These are phyloP conservation scores for Lipomyces anomalus DNA, from an alignment of 805 yeast species.

Conservation along the genomic window DNA sequence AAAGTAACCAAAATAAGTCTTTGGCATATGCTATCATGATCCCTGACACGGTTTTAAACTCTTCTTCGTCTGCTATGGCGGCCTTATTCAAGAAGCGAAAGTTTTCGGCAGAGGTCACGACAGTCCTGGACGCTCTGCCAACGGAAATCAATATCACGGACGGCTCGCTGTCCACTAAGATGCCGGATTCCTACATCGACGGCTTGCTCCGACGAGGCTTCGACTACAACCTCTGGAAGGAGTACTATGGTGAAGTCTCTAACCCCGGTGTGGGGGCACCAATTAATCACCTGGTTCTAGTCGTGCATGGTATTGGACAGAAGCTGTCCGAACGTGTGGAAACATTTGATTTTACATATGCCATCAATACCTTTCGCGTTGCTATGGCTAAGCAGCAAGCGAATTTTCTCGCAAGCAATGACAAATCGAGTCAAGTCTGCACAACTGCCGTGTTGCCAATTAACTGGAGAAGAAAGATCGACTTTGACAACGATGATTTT, in stretches of 20 bases:
- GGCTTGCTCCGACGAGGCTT: slow-evolving; percentile 27
- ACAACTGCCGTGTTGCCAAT: slow-evolving; percentile 53
- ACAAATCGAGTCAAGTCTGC: slow-evolving; percentile 16
- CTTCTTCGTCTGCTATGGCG: slow-evolving; percentile 1
- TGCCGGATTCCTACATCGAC: slow-evolving; percentile 15
- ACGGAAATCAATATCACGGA: not conserved
- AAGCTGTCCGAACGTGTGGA: slow-evolving; percentile 73
- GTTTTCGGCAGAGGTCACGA: slow-evolving; percentile 11
- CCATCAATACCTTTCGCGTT: slow-evolving; percentile 37
- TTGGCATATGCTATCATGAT: slow-evolving; percentile 14
- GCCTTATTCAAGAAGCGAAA: slow-evolving; percentile 16
- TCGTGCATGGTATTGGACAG: slow-evolving; percentile 95
- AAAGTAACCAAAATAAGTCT: slow-evolving; percentile 11
- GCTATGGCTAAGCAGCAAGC: slow-evolving; percentile 29
- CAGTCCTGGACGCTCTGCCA: slow-evolving; percentile 18
- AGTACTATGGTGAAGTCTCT: slow-evolving; percentile 24
- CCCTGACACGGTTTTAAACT: slow-evolving; percentile 9
- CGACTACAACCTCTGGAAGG: slow-evolving; percentile 32
- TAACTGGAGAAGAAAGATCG: slow-evolving; percentile 72
- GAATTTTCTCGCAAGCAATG: slow-evolving; percentile 19
- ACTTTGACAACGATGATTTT: slow-evolving; percentile 40
- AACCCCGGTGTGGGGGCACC: slow-evolving; percentile 21
- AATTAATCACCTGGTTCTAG: slow-evolving; percentile 61
- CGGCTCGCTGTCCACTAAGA: slow-evolving; percentile 9
- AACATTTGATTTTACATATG: slow-evolving; percentile 76